Conservation (phyloP, 345 rosid genomes). For the Citrus australasica region DNA sequence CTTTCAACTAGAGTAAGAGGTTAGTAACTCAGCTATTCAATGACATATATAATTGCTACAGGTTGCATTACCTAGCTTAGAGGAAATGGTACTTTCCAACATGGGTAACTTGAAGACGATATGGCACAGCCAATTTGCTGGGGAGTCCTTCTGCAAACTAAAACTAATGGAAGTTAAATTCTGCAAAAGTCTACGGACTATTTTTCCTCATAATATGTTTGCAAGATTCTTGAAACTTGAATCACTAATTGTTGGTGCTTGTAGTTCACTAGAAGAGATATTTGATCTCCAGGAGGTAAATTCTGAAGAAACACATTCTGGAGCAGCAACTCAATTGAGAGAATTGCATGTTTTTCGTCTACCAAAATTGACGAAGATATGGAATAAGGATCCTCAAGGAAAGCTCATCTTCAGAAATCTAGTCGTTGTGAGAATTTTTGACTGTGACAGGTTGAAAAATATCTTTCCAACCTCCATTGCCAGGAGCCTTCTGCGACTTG, state of each 20-base stretch:
- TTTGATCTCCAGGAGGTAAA: not conserved
- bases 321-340: not conserved
- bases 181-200: not conserved
- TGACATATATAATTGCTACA: not conserved
- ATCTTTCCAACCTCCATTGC: constrained; percentile 17
- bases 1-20: too few species aligned
- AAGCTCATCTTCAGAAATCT: not conserved
- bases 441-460: not conserved
- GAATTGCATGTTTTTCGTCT: not conserved
- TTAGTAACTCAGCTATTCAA: not conserved
- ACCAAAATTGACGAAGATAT: not conserved
- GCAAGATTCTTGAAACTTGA: constrained; percentile 5
- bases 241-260: not conserved
- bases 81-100: not conserved
- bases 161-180: not conserved
- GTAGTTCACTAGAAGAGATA: constrained; percentile 7
- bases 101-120: not conserved
- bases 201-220: constrained; percentile 12
- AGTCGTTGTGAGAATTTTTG: fast-evolving
- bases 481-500: not conserved
- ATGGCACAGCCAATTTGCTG: too few species aligned
- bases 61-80: constrained; percentile 24
- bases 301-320: not conserved
- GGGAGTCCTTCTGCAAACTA: too few species aligned
- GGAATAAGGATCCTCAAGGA: not conserved